Evolutionary conservation across 164 flowering plant genomes (phyloP).

Genomic region (Akebia trifoliata): DNA sequence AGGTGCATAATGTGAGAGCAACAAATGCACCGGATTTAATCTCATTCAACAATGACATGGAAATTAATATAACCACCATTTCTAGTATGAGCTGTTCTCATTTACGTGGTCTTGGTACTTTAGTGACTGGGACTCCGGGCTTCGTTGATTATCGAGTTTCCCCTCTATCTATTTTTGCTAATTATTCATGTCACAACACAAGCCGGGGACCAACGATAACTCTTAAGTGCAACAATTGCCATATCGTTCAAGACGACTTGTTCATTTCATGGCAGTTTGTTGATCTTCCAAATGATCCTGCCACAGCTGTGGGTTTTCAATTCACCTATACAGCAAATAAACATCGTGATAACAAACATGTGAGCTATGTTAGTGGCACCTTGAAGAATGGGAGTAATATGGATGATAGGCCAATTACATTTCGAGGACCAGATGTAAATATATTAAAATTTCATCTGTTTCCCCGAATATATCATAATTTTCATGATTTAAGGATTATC

Average conservation of each 20-base stretch:
- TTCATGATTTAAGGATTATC: conserved; percentile 60
- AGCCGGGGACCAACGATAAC: conserved; percentile 73
- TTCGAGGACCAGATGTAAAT: conserved; percentile 63
- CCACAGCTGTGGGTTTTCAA: conserved; percentile 86
- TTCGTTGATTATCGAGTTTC: conserved; percentile 44
- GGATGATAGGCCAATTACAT: conserved; percentile 63
- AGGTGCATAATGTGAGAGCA: conserved; percentile 77
- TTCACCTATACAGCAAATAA: conserved; percentile 70
- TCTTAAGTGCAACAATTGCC: conserved; percentile 62
- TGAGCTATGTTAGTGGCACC: conserved; percentile 67
- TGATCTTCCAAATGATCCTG: conserved; percentile 84
- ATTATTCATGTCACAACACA: conserved; percentile 69
- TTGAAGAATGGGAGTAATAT: conserved; percentile 43
- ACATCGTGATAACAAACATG: conserved; percentile 39
- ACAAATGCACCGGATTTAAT: conserved; percentile 75
- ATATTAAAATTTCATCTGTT: conserved; percentile 73
- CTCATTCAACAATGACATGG: conserved; percentile 73
- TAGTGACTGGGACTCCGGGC: conserved; percentile 66
- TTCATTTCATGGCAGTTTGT: conserved; percentile 89
- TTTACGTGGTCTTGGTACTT: conserved; percentile 63
- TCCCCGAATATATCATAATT: conserved; percentile 67
- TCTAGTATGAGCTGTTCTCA: conserved; percentile 94
- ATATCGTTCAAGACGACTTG: conserved; percentile 39
- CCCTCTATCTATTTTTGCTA: conserved; percentile 52
- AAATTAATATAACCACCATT: conserved; percentile 79